Percentiles rank a stretch among this genome's conserved stretches.
These are phyloP conservation scores for Xylaria sp. DNA, from an alignment of 2,329 filamentous ascomycete genomes.

Conservation along the genomic window DNA sequence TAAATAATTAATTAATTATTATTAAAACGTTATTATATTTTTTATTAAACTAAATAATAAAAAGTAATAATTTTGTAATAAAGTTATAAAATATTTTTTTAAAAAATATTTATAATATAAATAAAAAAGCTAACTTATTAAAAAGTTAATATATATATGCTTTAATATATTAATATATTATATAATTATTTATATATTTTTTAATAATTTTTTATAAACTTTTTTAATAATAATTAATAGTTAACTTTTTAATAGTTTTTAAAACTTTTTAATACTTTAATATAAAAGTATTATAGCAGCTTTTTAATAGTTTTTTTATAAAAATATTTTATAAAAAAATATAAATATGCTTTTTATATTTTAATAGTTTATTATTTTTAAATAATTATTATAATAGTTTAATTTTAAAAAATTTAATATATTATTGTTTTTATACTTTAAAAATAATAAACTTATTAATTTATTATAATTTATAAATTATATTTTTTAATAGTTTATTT, in stretches of 20 bases:
- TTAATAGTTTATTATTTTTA: too few species aligned
- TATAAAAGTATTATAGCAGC: background rate
- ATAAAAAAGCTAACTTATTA: too few species aligned
- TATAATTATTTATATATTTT: too few species aligned
- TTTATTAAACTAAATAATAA: background rate
- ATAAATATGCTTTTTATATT: too few species aligned
- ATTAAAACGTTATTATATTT: slow-evolving; percentile 2
- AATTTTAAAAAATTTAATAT: background rate
- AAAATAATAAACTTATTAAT: slow-evolving; percentile 3
- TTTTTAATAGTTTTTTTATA: too few species aligned
- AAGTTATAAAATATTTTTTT: background rate
- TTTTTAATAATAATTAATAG: background rate
- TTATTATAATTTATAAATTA: background rate
- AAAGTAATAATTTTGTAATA: background rate
- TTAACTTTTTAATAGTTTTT: background rate
- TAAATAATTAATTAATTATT: background rate
- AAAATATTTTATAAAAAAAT: too few species aligned
- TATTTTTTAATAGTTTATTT: background rate
- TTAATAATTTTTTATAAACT: too few species aligned
- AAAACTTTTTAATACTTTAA: background rate
- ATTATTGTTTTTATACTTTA: background rate
- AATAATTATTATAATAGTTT: background rate
- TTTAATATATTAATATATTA: too few species aligned
- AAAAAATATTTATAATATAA: background rate
- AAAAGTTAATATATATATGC: too few species aligned